These are phyloP conservation scores for Dictyostelium discoideum DNA, from an alignment of 78 protist genomes.

Conservation along the genomic window DNA sequence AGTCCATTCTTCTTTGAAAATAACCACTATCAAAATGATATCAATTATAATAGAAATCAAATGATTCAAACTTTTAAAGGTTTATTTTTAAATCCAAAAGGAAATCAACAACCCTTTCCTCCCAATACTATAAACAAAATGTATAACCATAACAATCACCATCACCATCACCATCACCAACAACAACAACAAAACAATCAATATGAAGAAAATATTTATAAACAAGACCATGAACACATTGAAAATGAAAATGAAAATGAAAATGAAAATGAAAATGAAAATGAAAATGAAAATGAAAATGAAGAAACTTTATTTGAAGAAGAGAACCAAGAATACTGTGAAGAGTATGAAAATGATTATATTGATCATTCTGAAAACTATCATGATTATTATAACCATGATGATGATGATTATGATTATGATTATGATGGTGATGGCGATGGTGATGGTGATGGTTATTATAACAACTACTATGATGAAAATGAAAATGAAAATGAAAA, in stretches of 20 bases:
- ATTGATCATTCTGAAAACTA: not conserved
- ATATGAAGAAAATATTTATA: too few relatives aligned
- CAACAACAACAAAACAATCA: not conserved
- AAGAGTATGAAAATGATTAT: not conserved
- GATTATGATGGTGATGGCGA: not conserved
- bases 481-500: not conserved
- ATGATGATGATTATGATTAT: not conserved
- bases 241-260: not conserved
- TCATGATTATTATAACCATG: not conserved
- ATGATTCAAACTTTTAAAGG: not conserved
- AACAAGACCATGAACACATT: too few relatives aligned
- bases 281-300: not conserved
- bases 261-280: not conserved
- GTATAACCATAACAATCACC: not conserved
- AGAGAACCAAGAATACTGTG: not conserved
- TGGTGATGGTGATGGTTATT: not conserved
- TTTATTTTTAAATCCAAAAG: not conserved
- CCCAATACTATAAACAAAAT: not conserved
- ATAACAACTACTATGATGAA: too few relatives aligned
- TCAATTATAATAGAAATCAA: not conserved
- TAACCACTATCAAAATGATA: not conserved
- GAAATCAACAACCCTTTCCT: not conserved
- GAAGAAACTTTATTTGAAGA: not conserved
- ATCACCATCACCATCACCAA: not conserved
- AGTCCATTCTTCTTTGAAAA: not conserved